These are phyloP conservation scores for Backusella tuberculispora DNA, from an alignment of 192 early-diverging fungal species.

Conservation along the genomic window DNA sequence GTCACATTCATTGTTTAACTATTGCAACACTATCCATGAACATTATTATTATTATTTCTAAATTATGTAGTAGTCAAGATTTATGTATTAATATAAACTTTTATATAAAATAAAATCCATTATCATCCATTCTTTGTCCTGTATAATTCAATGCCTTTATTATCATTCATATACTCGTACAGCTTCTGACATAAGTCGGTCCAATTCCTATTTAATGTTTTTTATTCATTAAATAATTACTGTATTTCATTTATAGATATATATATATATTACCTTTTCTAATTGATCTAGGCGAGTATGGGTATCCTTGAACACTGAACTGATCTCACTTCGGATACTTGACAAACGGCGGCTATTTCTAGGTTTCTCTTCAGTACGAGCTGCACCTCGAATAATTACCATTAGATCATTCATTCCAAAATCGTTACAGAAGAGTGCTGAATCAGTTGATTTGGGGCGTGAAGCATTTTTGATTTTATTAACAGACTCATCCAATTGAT, in stretches of 20 bases:
- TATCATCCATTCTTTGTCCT: background rate
- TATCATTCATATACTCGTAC: constrained; percentile 30
- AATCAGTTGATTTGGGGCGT: constrained; percentile 27
- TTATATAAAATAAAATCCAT: constrained; percentile 23
- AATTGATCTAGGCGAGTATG: constrained; percentile 26
- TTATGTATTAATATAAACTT: constrained; percentile 8
- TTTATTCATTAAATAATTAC: constrained; percentile 6
- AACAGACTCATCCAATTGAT: constrained; percentile 16
- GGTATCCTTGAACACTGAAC: constrained; percentile 21
- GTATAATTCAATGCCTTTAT: background rate
- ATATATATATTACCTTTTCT: constrained; percentile 9
- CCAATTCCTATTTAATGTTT: constrained; percentile 35
- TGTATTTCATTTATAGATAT: background rate
- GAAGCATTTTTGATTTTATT: background rate
- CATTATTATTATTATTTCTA: constrained; percentile 5
- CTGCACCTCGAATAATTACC: constrained; percentile 42
- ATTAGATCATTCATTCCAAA: constrained; percentile 53
- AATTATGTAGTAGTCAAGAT: constrained; percentile 15
- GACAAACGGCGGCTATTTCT: constrained; percentile 19
- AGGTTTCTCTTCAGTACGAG: constrained; percentile 25
- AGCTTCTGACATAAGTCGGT: constrained; percentile 43
- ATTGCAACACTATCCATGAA: constrained; percentile 15
- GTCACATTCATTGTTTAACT: constrained; percentile 15
- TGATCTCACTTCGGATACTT: constrained; percentile 19
- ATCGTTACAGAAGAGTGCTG: constrained; percentile 44